Evolutionary conservation across 805 yeast genomes (phyloP).

Genomic region (Wickerhamomyces xylosicus): DNA sequence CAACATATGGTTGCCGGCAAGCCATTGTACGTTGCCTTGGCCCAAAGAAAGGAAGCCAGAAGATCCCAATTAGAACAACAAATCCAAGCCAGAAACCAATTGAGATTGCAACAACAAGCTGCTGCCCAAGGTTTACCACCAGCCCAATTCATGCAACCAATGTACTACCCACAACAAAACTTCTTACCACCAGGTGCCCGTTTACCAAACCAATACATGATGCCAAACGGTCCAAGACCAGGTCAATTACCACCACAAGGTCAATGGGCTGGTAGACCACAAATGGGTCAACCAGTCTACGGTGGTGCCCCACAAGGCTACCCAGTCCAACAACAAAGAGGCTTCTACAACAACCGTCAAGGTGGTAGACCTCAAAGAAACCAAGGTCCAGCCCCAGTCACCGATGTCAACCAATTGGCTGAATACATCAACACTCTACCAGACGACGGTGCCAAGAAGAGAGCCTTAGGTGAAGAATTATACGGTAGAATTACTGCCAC

Average conservation of each 20-base stretch:
- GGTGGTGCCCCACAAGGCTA: conserved; percentile 66
- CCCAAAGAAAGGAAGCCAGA: conserved; percentile 98
- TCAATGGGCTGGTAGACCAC: conserved; percentile 42
- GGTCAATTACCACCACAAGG: conserved; percentile 43
- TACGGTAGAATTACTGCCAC: conserved; percentile 86
- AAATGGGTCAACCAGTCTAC: conserved; percentile 77
- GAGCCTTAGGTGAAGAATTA: conserved; percentile 94
- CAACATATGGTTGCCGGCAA: conserved; percentile 91
- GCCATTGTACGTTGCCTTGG: conserved; percentile 97
- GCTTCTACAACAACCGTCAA: conserved; percentile 36
- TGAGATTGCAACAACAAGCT: conserved; percentile 97
- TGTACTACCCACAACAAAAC: conserved; percentile 72
- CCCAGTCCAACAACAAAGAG: conserved; percentile 25
- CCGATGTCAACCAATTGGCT: conserved; percentile 36
- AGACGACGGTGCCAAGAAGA: conserved; percentile 82
- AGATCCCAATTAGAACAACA: conserved; percentile 95
- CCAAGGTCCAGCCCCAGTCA: conserved; percentile 18
- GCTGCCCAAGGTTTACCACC: conserved; percentile 57
- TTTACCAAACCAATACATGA: conserved; percentile 78
- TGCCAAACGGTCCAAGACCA: conserved; percentile 56
- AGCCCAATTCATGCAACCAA: conserved; percentile 75
- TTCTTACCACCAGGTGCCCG: conserved; percentile 78
- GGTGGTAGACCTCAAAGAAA: conserved; percentile 29
- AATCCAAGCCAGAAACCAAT: conserved; percentile 95
- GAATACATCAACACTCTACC: conserved; percentile 55